Conservation (phyloP, 148 eudicot genomes). For the Vaccinium vitisidaea region DNA sequence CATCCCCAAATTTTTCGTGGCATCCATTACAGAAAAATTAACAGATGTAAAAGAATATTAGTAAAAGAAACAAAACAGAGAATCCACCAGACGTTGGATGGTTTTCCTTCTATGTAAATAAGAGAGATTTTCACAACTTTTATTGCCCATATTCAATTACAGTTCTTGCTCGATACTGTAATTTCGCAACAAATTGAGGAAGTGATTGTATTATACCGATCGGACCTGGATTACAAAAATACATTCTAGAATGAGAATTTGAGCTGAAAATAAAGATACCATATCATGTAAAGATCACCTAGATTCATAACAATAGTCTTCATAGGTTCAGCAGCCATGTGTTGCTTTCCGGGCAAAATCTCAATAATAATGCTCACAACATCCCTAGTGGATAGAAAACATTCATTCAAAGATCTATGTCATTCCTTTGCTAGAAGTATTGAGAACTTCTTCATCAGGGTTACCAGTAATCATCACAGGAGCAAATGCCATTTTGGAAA, state of each 20-base stretch:
- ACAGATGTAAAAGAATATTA: no score
- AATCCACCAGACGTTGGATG: neutral
- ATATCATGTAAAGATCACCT: neutral
- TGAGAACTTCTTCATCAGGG: neutral
- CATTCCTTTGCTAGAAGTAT: neutral
- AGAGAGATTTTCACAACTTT: neutral
- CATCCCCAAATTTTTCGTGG: no score
- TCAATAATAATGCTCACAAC: neutral
- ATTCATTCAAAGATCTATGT: neutral
- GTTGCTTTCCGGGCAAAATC: neutral
- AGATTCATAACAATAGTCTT: neutral
- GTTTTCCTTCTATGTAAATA: neutral
- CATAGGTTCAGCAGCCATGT: neutral
- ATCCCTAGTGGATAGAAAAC: neutral
- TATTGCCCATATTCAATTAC: neutral
- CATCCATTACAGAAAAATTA: no score
- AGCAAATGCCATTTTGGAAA: slow-evolving; percentile 57
- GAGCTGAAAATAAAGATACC: neutral
- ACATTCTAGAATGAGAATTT: neutral
- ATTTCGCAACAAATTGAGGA: neutral
- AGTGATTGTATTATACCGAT: no score
- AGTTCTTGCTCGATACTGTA: neutral
- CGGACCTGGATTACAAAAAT: neutral
- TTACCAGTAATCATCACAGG: slow-evolving; percentile 84
- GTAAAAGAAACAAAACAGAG: neutral